Evolutionary conservation across 2,329 filamentous ascomycete genomes (phyloP).

Genomic region (Penicillium sp.): DNA sequence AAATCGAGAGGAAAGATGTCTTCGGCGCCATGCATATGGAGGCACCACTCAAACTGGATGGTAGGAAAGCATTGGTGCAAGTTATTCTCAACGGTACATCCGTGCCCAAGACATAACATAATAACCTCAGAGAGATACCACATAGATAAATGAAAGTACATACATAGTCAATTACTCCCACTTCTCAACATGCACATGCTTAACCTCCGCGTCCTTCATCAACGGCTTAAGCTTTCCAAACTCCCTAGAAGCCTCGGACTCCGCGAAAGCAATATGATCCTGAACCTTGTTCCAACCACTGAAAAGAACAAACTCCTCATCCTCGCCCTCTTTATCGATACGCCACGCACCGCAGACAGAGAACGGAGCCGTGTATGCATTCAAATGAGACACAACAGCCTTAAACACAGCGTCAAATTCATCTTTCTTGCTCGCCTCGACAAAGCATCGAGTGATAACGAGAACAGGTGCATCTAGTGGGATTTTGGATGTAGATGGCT

Average conservation of each 20-base stretch:
- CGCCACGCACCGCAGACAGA: conserved; percentile 40
- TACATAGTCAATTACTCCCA: conserved; percentile 9
- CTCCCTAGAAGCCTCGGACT: conserved; percentile 32
- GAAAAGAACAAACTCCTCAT: conserved; percentile 46
- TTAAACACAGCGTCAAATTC: conserved; percentile 31
- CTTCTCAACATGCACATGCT: conserved; percentile 23
- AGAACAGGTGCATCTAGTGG: conserved; percentile 32
- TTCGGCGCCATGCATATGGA: conserved; percentile 52
- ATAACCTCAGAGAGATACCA: not conserved
- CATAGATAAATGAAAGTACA: not conserved
- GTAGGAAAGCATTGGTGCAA: conserved; percentile 39
- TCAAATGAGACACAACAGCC: conserved; percentile 25
- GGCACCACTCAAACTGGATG: conserved; percentile 44
- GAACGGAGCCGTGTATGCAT: conserved; percentile 28
- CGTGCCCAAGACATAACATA: not conserved
- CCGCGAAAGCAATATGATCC: conserved; percentile 36
- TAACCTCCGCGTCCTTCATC: conserved; percentile 28
- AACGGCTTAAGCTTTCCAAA: conserved; percentile 24
- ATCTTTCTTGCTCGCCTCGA: conserved; percentile 20
- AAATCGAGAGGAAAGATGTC: conserved; percentile 41
- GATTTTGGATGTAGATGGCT: conserved; percentile 15
- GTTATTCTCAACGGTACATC: conserved; percentile 19
- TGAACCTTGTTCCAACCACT: conserved; percentile 39
- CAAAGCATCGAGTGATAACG: conserved; percentile 36
- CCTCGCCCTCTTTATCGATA: conserved; percentile 35